Percentiles rank a stretch among this genome's conserved stretches.
phyloP scores from a whole-genome alignment of 164 flowering plant genomes.

The Magnolia kwangsiensis region DNA sequence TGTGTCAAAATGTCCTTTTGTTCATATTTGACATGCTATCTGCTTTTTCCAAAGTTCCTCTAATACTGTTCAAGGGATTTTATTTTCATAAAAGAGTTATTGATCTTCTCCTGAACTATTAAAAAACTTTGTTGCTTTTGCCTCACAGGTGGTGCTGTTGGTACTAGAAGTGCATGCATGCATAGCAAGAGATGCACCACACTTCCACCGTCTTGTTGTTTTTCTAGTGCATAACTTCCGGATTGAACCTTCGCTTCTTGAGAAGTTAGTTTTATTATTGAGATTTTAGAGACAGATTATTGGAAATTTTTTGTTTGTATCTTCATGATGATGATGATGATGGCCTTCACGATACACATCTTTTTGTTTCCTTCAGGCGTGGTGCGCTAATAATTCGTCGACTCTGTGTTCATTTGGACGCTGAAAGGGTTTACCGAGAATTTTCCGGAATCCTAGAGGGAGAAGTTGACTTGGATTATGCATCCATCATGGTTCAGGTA shows the following conservation, averaged over 20 bases:
- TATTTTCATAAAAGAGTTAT: not conserved
- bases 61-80: not conserved
- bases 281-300: not conserved
- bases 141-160: constrained; percentile 76
- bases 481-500: constrained; percentile 96
- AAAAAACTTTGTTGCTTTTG: not conserved
- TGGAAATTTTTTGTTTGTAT: too few species aligned
- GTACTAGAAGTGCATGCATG: constrained; percentile 96
- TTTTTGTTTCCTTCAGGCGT: constrained; percentile 47
- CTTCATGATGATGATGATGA: not conserved
- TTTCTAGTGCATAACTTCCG: constrained; percentile 70
- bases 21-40: not conserved
- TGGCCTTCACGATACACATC: not conserved
- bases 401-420: constrained; percentile 87
- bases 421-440: constrained; percentile 83
- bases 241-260: constrained; percentile 68
- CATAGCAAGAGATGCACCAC: constrained; percentile 73
- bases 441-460: constrained; percentile 74
- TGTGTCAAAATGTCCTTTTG: not conserved
- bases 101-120: too few species aligned
- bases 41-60: not conserved
- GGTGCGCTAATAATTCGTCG: constrained; percentile 92
- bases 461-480: constrained; percentile 87
- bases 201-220: constrained; percentile 75
- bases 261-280: constrained; percentile 59